Evolutionary conservation across 768 basidiomycete genomes (phyloP).

Genomic region (Amanita exitialis): DNA sequence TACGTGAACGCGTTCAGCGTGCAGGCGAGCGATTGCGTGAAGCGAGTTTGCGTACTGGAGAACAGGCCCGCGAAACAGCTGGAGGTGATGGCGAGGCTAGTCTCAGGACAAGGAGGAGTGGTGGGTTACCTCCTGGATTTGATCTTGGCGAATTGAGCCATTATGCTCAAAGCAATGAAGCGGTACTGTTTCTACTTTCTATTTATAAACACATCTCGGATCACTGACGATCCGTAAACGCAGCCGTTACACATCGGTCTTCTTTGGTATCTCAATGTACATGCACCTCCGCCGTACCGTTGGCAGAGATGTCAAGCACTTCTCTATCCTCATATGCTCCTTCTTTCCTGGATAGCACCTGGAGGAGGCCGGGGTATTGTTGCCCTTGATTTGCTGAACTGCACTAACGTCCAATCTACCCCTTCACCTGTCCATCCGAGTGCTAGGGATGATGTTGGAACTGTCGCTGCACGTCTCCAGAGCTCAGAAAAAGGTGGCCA

Average conservation of each 20-base stretch:
- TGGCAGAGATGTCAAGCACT: constrained; percentile 81
- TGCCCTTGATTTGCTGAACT: constrained; percentile 79
- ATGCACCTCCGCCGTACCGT: constrained; percentile 64
- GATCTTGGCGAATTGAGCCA: constrained; percentile 34
- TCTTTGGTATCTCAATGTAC: constrained; percentile 91
- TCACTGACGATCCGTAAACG: constrained; percentile 13
- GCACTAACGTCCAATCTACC: constrained; percentile 75
- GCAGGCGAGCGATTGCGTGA: constrained; percentile 26
- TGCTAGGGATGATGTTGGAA: constrained; percentile 81
- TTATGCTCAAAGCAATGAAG: constrained; percentile 38
- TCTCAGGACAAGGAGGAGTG: constrained; percentile 21
- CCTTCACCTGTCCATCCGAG: constrained; percentile 74
- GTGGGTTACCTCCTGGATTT: constrained; percentile 29
- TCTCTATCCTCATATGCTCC: constrained; percentile 73
- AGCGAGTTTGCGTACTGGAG: constrained; percentile 14
- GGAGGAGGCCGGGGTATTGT: constrained; percentile 80
- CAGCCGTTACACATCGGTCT: constrained; percentile 82
- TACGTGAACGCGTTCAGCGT: constrained; percentile 33
- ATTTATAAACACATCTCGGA: constrained; percentile 4
- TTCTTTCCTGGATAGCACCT: constrained; percentile 81
- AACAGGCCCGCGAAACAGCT: constrained; percentile 10
- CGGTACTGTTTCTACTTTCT: constrained; percentile 23
- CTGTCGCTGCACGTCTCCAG: constrained; percentile 65
- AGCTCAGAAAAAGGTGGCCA: constrained; percentile 34
- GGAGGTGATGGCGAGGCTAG: constrained; percentile 17